Base-by-base conservation (phyloP, 768 basidiomycete genomes). In the Stropharia rugosoannulata region DNA sequence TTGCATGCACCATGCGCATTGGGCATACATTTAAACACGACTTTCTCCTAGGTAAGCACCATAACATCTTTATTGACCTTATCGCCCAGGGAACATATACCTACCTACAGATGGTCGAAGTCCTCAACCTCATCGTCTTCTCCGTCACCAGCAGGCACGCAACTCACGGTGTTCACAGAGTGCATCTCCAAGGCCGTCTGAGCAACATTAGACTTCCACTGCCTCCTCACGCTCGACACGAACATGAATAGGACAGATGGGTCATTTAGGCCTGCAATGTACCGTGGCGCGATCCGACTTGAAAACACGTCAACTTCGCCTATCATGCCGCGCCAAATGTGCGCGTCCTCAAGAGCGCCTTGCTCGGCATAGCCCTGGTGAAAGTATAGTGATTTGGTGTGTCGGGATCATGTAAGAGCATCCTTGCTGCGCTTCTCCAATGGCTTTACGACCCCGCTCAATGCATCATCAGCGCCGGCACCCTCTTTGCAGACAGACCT, bases 351-450 rank as follows among this genome's bases (percentile, higher is more conserved):
- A 77, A 79, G 50, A 75, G 82, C 57, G 60, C 95, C 54, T 82
- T 82, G 35, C 80, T 98, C 65, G 70, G 75, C 29, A 77, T 98
- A 62, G 63, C 68, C 78, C 87, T 1, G 92, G 92, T 50, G 92
- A 97, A 70, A 90, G 87, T 47, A 89, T 98, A 18, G 95, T 93
- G 5, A 81, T 98, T 98, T 15, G 96, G 95, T 12, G 71, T 89
- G 0, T 97, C 95, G 0, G 95, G 96, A 5, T 92, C 85, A 9
- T 95, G 96, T 45, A 98, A 98, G 74, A 95, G 93, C 15, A 98
- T 95, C 2, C 79, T 97, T 56, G 88, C 90, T 0, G 78, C 89
- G 0, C 79, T 98, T 5, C 75, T 98, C 5, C 95, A 98, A 68
- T 78, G 95, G 0, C 73, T 98, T 10, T 98, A 97, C 74, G 89